Evolutionary conservation across 345 rosid species (phyloP), one percentile per base, ranked within the genome.

Genomic region (Dovyalis caffra): DNA sequence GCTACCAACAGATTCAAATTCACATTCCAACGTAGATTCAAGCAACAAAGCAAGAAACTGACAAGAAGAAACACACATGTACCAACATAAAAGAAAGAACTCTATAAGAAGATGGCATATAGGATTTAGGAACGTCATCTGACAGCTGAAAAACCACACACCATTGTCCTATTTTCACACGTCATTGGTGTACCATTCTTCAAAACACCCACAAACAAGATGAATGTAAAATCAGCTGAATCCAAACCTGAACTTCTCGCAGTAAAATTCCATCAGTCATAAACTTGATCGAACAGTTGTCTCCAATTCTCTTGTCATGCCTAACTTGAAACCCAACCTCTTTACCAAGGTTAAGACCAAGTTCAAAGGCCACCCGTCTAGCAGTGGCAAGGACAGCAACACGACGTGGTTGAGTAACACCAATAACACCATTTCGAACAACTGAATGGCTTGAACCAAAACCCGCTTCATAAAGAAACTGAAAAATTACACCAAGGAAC

Each of bases 201-300:
- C 56, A 31, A 10, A 77, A 21, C 74, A 70, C 20, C 26, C 32
- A 63, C 7, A 57, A 28, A 53, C 21, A 35, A 47, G 33, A 68
- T 72, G 29, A 6, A 23, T 20, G 35, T 64, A 70, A 10, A 58
- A 16, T 18, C 67, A 23, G 34, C 60, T 35, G 67, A 66, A 70
- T 68, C 33, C 53, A 58, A 80, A 92, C 99, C 97, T 92, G 93
- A 78, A 92, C 87, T 87, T 92, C 99, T 77, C 96, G 88, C 40
- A 95, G 89, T 84, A 95, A 84, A 81, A 95, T 95, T 68, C 98
- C 99, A 78, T 95, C 98, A 6, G 99, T 95, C 99, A 95, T 92
- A 82, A 92, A 91, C 85, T 95, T 95, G 87, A 95, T 91, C 62
- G 89, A 82, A 72, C 91, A 84, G 74, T 58, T 74, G 7, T 89